These are phyloP conservation scores for Penicillium manginii DNA, from an alignment of 495 filamentous ascomycete species.

Conservation along the genomic window DNA sequence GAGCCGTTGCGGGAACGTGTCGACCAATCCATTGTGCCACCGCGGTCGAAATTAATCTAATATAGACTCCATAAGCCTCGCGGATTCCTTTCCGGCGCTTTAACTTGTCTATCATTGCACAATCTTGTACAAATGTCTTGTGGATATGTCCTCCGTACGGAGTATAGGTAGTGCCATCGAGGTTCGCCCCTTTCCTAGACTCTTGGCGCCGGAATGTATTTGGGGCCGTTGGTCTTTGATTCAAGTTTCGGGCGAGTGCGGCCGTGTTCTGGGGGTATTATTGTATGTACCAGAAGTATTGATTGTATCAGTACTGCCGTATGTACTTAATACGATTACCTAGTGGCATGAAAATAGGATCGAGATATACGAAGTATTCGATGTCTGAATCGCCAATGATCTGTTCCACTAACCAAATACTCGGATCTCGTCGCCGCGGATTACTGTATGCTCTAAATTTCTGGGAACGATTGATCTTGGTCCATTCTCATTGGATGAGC, in stretches of 20 bases:
- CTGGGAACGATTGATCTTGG: background rate
- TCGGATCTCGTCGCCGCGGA: background rate
- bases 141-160: too few relatives aligned
- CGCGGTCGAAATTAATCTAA: background rate
- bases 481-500: background rate
- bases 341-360: background rate
- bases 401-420: background rate
- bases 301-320: background rate
- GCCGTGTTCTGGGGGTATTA: background rate
- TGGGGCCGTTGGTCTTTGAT: constrained; percentile 2
- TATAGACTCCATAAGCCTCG: constrained; percentile 16
- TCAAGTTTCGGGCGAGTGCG: background rate
- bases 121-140: constrained; percentile 10
- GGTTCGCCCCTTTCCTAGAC: constrained; percentile 4
- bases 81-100: constrained; percentile 18
- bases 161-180: constrained; percentile 1
- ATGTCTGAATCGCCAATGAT: background rate
- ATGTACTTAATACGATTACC: constrained; percentile 13
- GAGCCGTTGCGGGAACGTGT: constrained; percentile 26
- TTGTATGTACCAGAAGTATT: background rate
- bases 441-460: background rate
- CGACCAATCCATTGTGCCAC: constrained; percentile 15
- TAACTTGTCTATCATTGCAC: constrained; percentile 10
- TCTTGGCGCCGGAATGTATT: constrained; percentile 4
- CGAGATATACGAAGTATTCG: background rate